Base-by-base conservation (phyloP, 2,329 filamentous ascomycete genomes). In the Claviceps pazoutovae region DNA sequence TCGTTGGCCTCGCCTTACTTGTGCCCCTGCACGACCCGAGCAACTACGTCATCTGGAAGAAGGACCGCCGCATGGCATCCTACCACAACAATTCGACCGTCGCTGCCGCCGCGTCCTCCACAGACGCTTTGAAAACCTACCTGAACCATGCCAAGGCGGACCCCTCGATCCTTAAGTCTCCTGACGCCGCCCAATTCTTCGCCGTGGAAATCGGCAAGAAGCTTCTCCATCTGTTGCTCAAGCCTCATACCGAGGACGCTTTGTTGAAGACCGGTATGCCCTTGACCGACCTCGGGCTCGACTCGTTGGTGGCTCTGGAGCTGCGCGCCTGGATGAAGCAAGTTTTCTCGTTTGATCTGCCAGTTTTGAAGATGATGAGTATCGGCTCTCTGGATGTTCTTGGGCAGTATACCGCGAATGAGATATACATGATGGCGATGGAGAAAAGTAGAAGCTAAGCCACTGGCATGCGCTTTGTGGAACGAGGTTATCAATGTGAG, bases 291-390 rank as follows among this genome's bases (percentile, higher is more conserved):
- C 38, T 61, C 7, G 59, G 58, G 8, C 8, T 60, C 11, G 60
- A 62, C 41, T 61, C 59, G 3, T 42, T 62, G 13, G 54, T 61
- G 0, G 58, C 52, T 1, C 47, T 62, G 5, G 60, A 62, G 48
- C 39, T 62, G 19, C 48, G 57, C 1, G 53, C 50, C 2, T 62
- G 60, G 60, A 55, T 56, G 38, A 50, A 51, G 26, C 54, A 57
- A 19, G 51, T 45, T 7, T 52, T 60, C 16, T 56, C 55, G 1
- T 52, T 62, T 19, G 56, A 60, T 13, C 58, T 62, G 17, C 57
- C 49, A 6, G 42, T 55, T 16, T 36, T 59, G 49, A 55, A 59
- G 50, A 46, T 61, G 51, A 44, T 60, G 16, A 51, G 54, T 13
- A 58, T 57, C 51, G 56, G 55, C 0, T 56, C 50, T 9, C 38